Base-by-base conservation (phyloP, 2,329 filamentous ascomycete species). In the Stagonosporopsis vannaccii region DNA sequence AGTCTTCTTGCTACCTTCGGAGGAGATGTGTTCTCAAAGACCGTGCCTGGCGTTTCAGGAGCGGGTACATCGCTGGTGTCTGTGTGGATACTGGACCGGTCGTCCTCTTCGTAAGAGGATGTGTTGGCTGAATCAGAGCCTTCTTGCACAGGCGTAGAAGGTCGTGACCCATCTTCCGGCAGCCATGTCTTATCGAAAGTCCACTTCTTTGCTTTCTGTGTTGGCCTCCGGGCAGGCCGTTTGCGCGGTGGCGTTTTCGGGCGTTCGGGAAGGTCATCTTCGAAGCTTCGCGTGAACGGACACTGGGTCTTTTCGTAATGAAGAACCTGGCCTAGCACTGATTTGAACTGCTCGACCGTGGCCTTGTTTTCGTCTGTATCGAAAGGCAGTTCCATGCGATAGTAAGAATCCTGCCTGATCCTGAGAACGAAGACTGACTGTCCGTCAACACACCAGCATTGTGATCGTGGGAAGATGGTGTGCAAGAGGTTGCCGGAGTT, bases 361-460 rank as follows among this genome's bases (percentile, higher is more conserved):
- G 80, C 77, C 61, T 84, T 81, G 60, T 94, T 88, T 20, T 89
- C 85, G 2, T 84, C 78, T 0, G 85, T 85, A 32, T 81, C 81
- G 15, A 86, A 83, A 0, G 92, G 90, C 6, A 97, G 78, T 71
- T 97, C 93, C 67, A 97, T 95, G 61, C 93, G 87, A 84, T 95
- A 97, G 75, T 95, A 97, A 39, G 90, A 89, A 26, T 93, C 89
- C 40, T 89, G 86, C 20, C 92, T 84, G 62, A 96, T 91, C 62
- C 93, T 90, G 56, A 97, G 79, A n/a, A 96, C 90, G 65, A 96
- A 97, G 65, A 88, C 92, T 36, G 89, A 89, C 52, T 88, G 84
- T 54, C 91, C 90, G 73, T 96, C 91, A 28, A 97, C 90, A 73
- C 90, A 96, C 93, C 93, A 97, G 72, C 90, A 96, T 76, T 97